Percentiles rank a stretch among this genome's conserved stretches.
Conservation (phyloP, 2,329 filamentous ascomycete genomes). For the Aspergillus tubingensis region DNA sequence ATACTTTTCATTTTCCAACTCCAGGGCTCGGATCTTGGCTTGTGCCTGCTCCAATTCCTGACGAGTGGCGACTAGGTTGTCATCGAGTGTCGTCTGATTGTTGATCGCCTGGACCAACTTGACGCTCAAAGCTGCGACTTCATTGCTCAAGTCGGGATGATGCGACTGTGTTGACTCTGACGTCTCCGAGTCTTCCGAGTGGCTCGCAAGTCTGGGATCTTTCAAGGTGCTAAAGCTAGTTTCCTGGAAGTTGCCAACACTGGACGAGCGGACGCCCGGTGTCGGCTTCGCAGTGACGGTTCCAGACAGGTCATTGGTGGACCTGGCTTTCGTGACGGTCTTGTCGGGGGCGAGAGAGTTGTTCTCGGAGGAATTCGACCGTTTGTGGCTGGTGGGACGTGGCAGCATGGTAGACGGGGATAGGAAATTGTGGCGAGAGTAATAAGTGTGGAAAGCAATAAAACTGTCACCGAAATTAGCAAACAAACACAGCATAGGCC, state of each 20-base stretch:
- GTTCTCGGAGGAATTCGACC: constrained; percentile 40
- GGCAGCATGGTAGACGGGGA: constrained; percentile 42
- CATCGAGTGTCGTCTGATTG: constrained; percentile 88
- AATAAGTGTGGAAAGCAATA: constrained; percentile 42
- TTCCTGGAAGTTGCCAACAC: constrained; percentile 37
- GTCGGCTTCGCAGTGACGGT: constrained; percentile 32
- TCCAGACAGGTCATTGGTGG: constrained; percentile 44
- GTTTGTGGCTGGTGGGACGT: constrained; percentile 38
- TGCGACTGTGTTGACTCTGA: constrained; percentile 36
- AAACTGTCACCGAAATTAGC: constrained; percentile 32
- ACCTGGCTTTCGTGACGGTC: constrained; percentile 48
- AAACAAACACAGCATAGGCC: not conserved
- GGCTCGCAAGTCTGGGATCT: constrained; percentile 44
- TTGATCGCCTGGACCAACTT: constrained; percentile 98
- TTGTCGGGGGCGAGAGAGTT: constrained; percentile 38
- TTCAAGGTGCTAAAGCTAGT: constrained; percentile 50
- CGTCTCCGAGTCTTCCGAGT: constrained; percentile 38
- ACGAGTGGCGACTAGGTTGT: constrained; percentile 77
- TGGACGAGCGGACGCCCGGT: constrained; percentile 26
- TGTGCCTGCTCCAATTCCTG: constrained; percentile 77
- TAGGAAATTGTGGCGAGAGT: constrained; percentile 37
- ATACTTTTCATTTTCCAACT: constrained; percentile 68
- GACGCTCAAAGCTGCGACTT: constrained; percentile 87
- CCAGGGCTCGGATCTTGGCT: constrained; percentile 67
- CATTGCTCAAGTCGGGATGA: constrained; percentile 66